Conservation (phyloP, 352 stramenopile genomes). For the Aphanomyces invadans region DNA sequence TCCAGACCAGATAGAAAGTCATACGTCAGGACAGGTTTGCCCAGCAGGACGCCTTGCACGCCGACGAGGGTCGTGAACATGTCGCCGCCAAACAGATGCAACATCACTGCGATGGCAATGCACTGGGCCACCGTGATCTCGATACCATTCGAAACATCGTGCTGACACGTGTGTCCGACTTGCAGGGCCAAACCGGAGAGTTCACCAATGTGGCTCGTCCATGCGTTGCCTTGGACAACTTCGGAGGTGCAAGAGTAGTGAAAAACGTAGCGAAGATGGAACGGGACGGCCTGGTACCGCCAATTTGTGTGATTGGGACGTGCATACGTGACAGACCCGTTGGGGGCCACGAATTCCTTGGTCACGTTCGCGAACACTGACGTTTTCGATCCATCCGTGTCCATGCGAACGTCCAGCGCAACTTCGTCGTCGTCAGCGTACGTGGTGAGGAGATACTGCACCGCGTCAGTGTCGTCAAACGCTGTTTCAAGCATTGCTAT, state of each 20-base stretch:
- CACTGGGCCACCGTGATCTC: neutral
- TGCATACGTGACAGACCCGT: neutral
- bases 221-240: neutral
- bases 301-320: neutral
- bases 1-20: constrained; percentile 2
- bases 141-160: neutral
- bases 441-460: neutral
- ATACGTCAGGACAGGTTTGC: constrained; percentile 7
- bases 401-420: neutral
- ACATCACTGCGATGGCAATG: neutral
- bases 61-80: neutral
- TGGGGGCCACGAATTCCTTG: neutral
- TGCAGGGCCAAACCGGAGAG: neutral
- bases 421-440: neutral
- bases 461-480: neutral
- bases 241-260: neutral
- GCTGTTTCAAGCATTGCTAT: neutral
- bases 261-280: neutral
- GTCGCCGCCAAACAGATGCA: neutral
- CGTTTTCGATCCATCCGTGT: neutral
- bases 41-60: neutral
- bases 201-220: neutral
- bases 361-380: neutral
- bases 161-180: neutral
- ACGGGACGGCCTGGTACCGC: neutral